These are phyloP conservation scores for Posidonia australis DNA, from an alignment of 106 monocot species.

Conservation along the genomic window DNA sequence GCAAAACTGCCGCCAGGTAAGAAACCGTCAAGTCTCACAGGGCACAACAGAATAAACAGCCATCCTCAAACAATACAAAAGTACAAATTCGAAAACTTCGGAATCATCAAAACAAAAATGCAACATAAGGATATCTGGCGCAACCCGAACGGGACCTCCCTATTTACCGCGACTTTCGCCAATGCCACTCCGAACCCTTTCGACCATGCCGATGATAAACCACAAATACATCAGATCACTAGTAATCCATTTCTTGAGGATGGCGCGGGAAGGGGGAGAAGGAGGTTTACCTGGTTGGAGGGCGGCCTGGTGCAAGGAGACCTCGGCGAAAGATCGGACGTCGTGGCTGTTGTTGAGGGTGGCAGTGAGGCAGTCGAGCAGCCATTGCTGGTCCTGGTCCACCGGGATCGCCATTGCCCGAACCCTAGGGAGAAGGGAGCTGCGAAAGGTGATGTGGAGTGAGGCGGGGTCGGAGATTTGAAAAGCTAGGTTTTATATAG, in stretches of 20 bases:
- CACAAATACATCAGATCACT: no score
- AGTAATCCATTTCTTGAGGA: neutral
- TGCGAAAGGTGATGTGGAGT: no score
- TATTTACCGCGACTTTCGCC: constrained; percentile 56
- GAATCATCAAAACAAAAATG: neutral
- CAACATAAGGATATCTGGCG: constrained; percentile 83
- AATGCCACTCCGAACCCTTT: constrained; percentile 85
- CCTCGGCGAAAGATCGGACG: constrained; percentile 84
- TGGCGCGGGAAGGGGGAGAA: neutral
- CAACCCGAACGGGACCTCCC: constrained; percentile 66
- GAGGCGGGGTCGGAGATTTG: no score
- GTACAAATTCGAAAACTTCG: neutral
- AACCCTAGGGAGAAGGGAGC: neutral
- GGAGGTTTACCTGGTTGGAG: constrained; percentile 50
- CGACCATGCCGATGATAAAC: neutral
- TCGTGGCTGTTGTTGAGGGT: constrained; percentile 73
- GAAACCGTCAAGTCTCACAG: constrained; percentile 40
- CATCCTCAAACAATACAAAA: neutral
- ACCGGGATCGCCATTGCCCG: constrained; percentile 8
- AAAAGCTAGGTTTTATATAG: no score
- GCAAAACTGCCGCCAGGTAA: constrained; percentile 83
- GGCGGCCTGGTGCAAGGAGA: constrained; percentile 79
- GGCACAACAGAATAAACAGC: neutral
- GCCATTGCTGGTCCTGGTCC: constrained; percentile 88
- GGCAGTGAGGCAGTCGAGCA: constrained; percentile 75